Percentiles rank a stretch among this genome's conserved stretches.
Conservation (phyloP, 2,329 filamentous ascomycete genomes). For the Cladophialophora immunda region DNA sequence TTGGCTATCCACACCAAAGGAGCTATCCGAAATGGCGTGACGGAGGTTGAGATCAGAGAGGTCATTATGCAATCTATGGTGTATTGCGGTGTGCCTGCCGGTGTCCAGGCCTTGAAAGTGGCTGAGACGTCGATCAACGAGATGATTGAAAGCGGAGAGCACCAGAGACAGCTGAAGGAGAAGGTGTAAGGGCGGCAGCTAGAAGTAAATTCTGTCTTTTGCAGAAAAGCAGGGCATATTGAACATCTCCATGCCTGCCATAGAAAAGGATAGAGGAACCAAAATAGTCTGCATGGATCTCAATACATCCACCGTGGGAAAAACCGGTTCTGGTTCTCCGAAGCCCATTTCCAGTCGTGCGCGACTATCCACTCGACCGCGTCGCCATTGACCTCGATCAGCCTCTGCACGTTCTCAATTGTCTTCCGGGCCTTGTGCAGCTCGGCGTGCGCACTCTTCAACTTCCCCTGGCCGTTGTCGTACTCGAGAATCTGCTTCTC, state of each 20-base stretch:
- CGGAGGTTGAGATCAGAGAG: constrained; percentile 68
- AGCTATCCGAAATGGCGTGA: constrained; percentile 68
- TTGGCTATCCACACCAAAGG: constrained; percentile 69
- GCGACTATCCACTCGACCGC: constrained; percentile 37
- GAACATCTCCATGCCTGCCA: neutral
- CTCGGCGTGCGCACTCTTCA: constrained; percentile 61
- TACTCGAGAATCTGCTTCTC: constrained; percentile 62
- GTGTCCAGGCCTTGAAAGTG: constrained; percentile 49
- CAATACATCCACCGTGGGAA: constrained; percentile 21
- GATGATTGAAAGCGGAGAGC: constrained; percentile 12
- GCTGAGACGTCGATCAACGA: constrained; percentile 30
- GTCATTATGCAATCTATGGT: constrained; percentile 38
- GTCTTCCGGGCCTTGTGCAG: constrained; percentile 55
- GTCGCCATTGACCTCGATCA: constrained; percentile 23
- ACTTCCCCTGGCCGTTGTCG: constrained; percentile 54
- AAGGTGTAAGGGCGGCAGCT: neutral
- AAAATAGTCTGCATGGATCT: no score
- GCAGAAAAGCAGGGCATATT: neutral
- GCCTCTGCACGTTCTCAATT: constrained; percentile 49
- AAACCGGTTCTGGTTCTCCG: constrained; percentile 37
- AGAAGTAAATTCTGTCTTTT: neutral
- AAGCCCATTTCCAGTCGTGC: constrained; percentile 37
- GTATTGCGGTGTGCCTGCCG: constrained; percentile 55
- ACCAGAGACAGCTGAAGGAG: constrained; percentile 10
- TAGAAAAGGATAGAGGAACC: neutral